Base-by-base conservation (phyloP, 306 rosid genomes). In the Trifolium pratense region DNA sequence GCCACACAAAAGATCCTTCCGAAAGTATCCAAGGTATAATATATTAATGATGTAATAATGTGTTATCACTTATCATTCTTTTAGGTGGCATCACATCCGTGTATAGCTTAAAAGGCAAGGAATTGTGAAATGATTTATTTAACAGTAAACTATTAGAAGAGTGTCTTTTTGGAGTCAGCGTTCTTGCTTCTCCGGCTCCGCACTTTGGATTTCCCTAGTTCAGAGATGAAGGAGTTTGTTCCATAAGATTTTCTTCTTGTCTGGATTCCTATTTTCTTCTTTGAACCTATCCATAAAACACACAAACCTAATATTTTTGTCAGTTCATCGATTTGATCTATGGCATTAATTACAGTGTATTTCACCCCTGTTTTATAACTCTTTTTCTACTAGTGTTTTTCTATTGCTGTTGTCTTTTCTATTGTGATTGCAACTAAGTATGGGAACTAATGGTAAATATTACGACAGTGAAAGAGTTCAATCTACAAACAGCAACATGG, bases 1-100 rank as follows among this genome's bases (percentile, higher is more conserved):
- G 97, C 52, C 97, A 93, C 75, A 75, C 93, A 62, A 91, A 93
- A 85, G 89, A 93, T 85, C 92, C 92, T 57, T 68, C 85, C 8
- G 93, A 93, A 80, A 81, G 85, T 79, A 86, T 93, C 72, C 97
- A 90, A 78, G 96, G 97, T 92, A 85, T 53, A 61, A 20, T 42
- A 20, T 65, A 21, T 66, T 55, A 61, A 46, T 58, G 36, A 55
- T 56, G 13, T 29, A 45, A 17, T 61, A 17, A 34, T 40, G 21
- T 58, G 26, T n/a, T 36, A 6, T 8, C 9, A 36, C 39, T 36
- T 74, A 70, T 78, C 36, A 13, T 77, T 66, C 80, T 59, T 42
- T 60, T 52, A 36, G 59, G 58, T 77, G 63, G n/a, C 48, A 51
- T 73, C 75, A 70, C 73, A 39, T 65, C 29, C 76, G 11, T 21